phyloP scores from a whole-genome alignment of 169 alveolate genomes.

The Ichthyophthirius multifiliis region DNA sequence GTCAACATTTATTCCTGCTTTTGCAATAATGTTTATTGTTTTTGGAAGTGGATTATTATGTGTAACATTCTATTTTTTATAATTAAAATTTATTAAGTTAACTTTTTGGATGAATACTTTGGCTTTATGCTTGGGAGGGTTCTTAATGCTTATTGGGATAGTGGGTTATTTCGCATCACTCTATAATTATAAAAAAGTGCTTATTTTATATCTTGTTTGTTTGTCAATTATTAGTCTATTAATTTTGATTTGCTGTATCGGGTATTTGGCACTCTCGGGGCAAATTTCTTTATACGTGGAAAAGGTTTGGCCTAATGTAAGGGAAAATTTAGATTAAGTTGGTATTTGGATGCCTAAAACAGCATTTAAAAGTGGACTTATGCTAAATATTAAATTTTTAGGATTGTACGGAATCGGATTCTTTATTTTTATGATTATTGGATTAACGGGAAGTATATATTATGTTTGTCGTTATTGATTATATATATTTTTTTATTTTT shows the following conservation, averaged over 20 bases:
- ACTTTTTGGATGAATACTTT: constrained; percentile 2
- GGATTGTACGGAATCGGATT: background rate
- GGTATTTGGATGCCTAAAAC: constrained; percentile 9
- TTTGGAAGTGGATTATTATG: background rate
- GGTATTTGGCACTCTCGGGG: background rate
- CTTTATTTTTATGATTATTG: background rate
- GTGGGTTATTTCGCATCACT: background rate
- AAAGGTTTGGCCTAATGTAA: background rate
- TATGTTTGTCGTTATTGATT: background rate
- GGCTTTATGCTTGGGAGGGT: background rate
- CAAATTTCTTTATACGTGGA: background rate
- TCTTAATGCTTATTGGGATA: background rate
- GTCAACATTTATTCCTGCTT: background rate
- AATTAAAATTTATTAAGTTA: background rate
- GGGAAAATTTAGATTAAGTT: background rate
- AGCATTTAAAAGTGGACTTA: background rate
- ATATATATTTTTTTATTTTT: no score
- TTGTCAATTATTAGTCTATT: background rate
- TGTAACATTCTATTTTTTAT: background rate
- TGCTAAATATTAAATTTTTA: background rate
- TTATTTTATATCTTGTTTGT: background rate
- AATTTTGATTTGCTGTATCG: background rate
- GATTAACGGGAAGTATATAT: background rate
- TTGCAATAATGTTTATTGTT: background rate
- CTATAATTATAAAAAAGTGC: background rate